Base-by-base conservation (phyloP, 345 rosid species). In the Linum tenue region DNA sequence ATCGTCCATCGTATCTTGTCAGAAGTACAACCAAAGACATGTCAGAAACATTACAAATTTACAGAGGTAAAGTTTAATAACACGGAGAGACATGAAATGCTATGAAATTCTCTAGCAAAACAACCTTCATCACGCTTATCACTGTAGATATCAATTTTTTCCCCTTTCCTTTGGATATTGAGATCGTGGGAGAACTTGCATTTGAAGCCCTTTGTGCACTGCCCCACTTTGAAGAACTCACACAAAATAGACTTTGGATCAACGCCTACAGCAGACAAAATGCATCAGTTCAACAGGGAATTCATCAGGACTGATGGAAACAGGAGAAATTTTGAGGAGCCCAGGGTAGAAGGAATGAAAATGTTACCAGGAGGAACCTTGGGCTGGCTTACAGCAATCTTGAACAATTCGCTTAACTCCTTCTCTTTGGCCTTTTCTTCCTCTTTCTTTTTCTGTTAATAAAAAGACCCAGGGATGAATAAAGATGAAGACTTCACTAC, bases 81-180 rank as follows among this genome's bases (percentile, higher is more conserved):
- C 41, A 68, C 36, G 57, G 55, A 11, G 6, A 51, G 11, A 64
- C 36, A 67, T 39, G 43, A 37, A 3, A 61, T 4, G 55, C 31
- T 16, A 43, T 43, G 6, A 43, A 43, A 43, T 11, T 4, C 50
- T 62, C 50, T 60, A 4, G 59, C 0, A 17, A 38, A 57, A 66
- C 50, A 70, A 92, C 96, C 96, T 84, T 82, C 62, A 53, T 94
- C 96, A 36, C 96, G 99, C 84, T 80, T 80, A 61, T 90, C 97
- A 56, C 95, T 86, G 71, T 88, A 94, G 62, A 94, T 64, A 66
- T 88, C 95, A 65, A 90, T 86, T 83, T 94, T 94, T 78, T 86
- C 99, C 41, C 99, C 99, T 87, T 94, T 94, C 73, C 99, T 83
- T 79, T 88, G 95, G 59, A 92, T 78, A 81, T 88, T 94, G 84